Base-by-base conservation (phyloP, 2,329 filamentous ascomycete genomes). In the Cordyceps tenuipes region DNA sequence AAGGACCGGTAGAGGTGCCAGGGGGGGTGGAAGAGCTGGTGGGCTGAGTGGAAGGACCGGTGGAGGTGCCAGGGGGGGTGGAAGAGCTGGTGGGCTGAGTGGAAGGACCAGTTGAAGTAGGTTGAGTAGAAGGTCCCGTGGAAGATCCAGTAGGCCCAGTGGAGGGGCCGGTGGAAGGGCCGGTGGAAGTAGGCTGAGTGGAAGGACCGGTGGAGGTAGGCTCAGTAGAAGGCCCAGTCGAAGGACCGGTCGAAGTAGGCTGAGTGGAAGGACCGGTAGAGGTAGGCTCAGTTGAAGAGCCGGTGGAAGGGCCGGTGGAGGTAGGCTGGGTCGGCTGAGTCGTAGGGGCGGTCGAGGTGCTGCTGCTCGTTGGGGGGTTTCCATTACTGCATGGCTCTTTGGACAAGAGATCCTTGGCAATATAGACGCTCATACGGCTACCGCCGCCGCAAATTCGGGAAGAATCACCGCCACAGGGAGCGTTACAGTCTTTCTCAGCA, bases 391-490 rank as follows among this genome's bases (percentile, higher is more conserved):
- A 83, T 46, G 79, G 79, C 70, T 82, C 72, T 13, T 77, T 71
- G 57, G 77, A 81, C 67, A 76, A 68, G 36, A 83, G 70, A 58
- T 81, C 77, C 57, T 72, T 72, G 53, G 80, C 77, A 48, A 79
- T 73, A 61, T 77, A 81, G 53, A 81, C 65, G 64, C 69, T 78
- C 63, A 81, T 66, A 44, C 71, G 72, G 29, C 66, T 63, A 15
- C 68, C 63, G 17, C 79, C 79, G 66, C 79, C 79, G 63, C 79
- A 81, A 10, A 63, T 75, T 61, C 75, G 62, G 46, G 54, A 63
- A 1, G 63, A 51, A 63, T 83, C 73, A 21, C 82, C 83, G 12
- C 72, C 74, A 70, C 83, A 86, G 44, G 77, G 68, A 66, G 78
- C 76, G 62, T 74, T 72, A 69, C 83, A 86, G 46, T 77, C 68